Evolutionary conservation across 192 early-diverging fungal species (phyloP), one percentile per base, ranked within the genome.

Genomic region (Ramicandelaber brevisporus): DNA sequence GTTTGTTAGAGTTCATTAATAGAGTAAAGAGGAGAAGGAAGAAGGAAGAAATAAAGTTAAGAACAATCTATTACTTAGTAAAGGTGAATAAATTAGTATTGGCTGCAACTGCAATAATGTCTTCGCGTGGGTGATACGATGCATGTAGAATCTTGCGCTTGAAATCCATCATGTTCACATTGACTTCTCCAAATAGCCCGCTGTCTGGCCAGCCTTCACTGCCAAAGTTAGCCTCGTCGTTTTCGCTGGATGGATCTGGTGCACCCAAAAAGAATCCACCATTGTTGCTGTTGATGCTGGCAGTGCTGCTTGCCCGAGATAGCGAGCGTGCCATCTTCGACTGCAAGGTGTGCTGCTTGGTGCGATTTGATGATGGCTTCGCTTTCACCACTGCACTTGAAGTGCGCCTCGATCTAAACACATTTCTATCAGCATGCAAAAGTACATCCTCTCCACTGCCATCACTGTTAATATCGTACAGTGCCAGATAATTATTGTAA

Each of bases 401-500:
- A n/a, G n/a, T 65, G 29, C 69, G 63, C 61, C 90, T 93, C 14
- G 89, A 80, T 51, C 88, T 81, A 63, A 98, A 98, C 14, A 87
- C 89, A 40, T 63, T 80, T 50, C 93, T 95, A 52, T 98, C 93
- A 9, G 93, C 93, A 54, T 98, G 89, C 27, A 98, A 61, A 33
- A 68, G 61, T 25, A 92, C 67, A 27, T 59, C 65, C 43, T 83
- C 77, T 32, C 59, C 72, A 33, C 75, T 64, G 29, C 64, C 77
- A 24, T 71, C 56, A 10, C n/a, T n/a, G n/a, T n/a, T n/a, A n/a
- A 63, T 56, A 34, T 90, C 81, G 44, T 81, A 93, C 37, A 98
- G 80, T 58, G 88, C 84, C 57, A 98, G 93, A 41, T 79, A 87
- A 69, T 98, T 98, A 68, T 78, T 86, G 61, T 98, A 98, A n/a